phyloP scores from a whole-genome alignment of 2,329 filamentous ascomycete genomes.

The Aotearoamyces nothofagi region DNA sequence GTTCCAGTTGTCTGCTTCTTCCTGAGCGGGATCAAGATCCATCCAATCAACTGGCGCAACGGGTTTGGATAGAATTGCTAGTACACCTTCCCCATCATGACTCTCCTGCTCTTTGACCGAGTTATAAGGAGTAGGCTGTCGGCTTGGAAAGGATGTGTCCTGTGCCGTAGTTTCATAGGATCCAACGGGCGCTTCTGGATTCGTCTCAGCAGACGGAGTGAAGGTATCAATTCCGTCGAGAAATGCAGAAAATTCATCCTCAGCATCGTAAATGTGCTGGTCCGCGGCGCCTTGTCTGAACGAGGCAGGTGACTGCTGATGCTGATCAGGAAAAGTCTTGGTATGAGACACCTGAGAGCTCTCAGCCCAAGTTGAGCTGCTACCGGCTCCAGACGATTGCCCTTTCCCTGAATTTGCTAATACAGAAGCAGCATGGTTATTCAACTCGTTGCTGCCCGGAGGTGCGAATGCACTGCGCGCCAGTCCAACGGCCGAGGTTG shows the following conservation, averaged over 20 bases:
- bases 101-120: conserved; percentile 12
- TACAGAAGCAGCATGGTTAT: conserved; percentile 8
- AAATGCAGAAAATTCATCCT: conserved; percentile 17
- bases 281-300: conserved; percentile 11
- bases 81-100: conserved; percentile 25
- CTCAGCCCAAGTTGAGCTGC: conserved; percentile 8
- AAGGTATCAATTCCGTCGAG: conserved; percentile 15
- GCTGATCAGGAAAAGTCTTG: conserved; percentile 1
- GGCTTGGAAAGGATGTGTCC: not conserved
- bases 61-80: conserved; percentile 22
- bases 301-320: not conserved
- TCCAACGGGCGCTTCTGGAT: not conserved
- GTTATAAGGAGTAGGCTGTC: not conserved
- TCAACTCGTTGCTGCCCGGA: conserved; percentile 9
- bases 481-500: conserved; percentile 21
- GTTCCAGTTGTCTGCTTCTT: conserved; percentile 16
- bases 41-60: conserved; percentile 9
- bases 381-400: conserved; percentile 7
- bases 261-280: conserved; percentile 10
- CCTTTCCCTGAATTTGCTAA: conserved; percentile 14
- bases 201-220: conserved; percentile 6
- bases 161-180: not conserved
- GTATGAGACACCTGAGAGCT: conserved; percentile 9
- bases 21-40: conserved; percentile 9
- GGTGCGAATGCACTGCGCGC: conserved; percentile 18